Percentiles rank a stretch among this genome's conserved stretches.
Conservation (phyloP, 768 basidiomycete genomes). For the Leccinum disarticulatum region DNA sequence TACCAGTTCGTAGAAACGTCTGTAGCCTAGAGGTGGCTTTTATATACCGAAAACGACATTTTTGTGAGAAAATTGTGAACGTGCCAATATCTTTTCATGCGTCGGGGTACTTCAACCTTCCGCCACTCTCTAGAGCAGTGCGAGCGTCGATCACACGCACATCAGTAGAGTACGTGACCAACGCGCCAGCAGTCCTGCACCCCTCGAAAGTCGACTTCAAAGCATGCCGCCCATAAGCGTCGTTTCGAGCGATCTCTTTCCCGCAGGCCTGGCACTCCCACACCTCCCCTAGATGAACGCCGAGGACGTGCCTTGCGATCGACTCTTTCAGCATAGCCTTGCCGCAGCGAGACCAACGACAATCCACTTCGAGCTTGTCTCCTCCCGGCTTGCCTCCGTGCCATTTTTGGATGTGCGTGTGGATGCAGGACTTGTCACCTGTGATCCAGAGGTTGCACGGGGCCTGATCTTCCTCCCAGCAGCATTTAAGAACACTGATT, state of each 20-base stretch:
- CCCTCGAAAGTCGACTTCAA: neutral
- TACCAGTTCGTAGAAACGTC: too few species aligned
- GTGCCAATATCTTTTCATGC: neutral
- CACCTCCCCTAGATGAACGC: slow-evolving; percentile 17
- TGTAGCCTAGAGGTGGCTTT: too few species aligned
- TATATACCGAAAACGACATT: too few species aligned
- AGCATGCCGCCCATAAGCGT: slow-evolving; percentile 12
- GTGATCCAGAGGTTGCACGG: slow-evolving; percentile 19
- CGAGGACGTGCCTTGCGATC: slow-evolving; percentile 16
- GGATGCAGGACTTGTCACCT: slow-evolving; percentile 16
- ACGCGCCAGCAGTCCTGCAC: slow-evolving; percentile 8
- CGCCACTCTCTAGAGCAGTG: slow-evolving; percentile 7
- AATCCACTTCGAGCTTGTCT: slow-evolving; percentile 10
- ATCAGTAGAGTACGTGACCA: slow-evolving; percentile 10
- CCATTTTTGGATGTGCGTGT: slow-evolving; percentile 19
- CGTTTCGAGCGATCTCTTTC: slow-evolving; percentile 10
- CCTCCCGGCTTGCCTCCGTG: slow-evolving; percentile 10
- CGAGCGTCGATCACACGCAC: slow-evolving; percentile 3
- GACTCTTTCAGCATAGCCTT: slow-evolving; percentile 26
- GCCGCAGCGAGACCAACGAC: slow-evolving; percentile 16
- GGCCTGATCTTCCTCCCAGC: slow-evolving; percentile 8
- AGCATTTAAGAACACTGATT: slow-evolving; percentile 11
- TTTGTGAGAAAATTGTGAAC: too few species aligned
- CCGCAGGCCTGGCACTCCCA: slow-evolving; percentile 15
- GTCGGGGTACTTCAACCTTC: neutral